Percentiles rank a stretch among this genome's conserved stretches.
phyloP scores from a whole-genome alignment of 805 yeast species.

The Pichia membranifaciens region DNA sequence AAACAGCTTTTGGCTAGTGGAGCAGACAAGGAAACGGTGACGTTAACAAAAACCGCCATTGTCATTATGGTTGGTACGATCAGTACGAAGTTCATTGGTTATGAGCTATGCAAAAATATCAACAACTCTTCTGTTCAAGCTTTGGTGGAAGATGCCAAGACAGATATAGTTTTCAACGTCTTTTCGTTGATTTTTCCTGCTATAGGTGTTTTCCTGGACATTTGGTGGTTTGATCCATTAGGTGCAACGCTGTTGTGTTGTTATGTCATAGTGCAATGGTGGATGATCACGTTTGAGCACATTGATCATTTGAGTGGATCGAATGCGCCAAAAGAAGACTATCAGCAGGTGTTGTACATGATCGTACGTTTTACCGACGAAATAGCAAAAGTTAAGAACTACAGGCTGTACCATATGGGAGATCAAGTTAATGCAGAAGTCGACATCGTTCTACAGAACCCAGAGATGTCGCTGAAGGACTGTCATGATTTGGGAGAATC shows the following conservation, averaged over 20 bases:
- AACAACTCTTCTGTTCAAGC: conserved; percentile 69
- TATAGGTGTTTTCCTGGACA: conserved; percentile 42
- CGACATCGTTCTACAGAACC: conserved; percentile 53
- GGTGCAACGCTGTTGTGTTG: conserved; percentile 63
- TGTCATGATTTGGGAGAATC: conserved; percentile 79
- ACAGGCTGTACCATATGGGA: conserved; percentile 73
- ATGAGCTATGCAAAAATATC: conserved; percentile 55
- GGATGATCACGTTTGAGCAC: conserved; percentile 59
- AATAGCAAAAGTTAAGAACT: conserved; percentile 56
- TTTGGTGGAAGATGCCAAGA: conserved; percentile 73
- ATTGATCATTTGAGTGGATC: conserved; percentile 73
- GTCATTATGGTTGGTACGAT: conserved; percentile 61
- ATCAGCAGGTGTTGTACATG: conserved; percentile 60
- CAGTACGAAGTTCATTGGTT: conserved; percentile 52
- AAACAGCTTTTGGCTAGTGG: conserved; percentile 35
- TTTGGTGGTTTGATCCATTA: conserved; percentile 71
- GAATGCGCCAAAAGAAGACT: conserved; percentile 54
- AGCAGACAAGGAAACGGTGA: conserved; percentile 36
- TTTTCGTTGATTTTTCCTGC: conserved; percentile 70
- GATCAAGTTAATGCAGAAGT: conserved; percentile 73
- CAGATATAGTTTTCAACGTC: conserved; percentile 68
- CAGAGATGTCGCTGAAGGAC: conserved; percentile 50
- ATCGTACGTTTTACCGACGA: conserved; percentile 65
- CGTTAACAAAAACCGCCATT: conserved; percentile 45
- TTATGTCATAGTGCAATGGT: conserved; percentile 63